phyloP scores from a whole-genome alignment of 768 basidiomycete genomes.

The Coprinopsis cinerea region DNA sequence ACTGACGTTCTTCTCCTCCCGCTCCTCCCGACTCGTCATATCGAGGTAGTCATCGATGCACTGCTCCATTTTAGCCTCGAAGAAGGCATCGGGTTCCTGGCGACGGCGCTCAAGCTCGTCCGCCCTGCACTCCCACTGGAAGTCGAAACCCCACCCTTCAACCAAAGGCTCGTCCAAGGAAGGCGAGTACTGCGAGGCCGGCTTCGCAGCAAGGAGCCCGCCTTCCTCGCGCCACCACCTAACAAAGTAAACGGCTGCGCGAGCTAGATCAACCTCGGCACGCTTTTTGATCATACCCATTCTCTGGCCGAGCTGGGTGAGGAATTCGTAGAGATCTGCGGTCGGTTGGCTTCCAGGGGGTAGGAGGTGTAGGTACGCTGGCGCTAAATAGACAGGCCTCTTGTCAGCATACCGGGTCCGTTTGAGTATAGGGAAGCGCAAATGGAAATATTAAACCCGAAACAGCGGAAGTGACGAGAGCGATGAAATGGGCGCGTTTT shows the following conservation, averaged over 20 bases:
- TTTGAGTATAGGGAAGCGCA: too few relatives aligned
- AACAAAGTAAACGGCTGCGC: slow-evolving; percentile 79
- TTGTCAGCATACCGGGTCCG: slow-evolving; percentile 14
- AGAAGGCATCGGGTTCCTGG: slow-evolving; percentile 23
- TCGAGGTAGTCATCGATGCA: slow-evolving; percentile 55
- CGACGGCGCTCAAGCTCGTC: not conserved
- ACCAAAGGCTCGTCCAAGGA: slow-evolving; percentile 8
- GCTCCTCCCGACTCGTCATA: slow-evolving; percentile 41
- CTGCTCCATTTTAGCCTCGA: slow-evolving; percentile 65
- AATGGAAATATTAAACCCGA: too few relatives aligned
- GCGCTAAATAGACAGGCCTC: slow-evolving; percentile 36
- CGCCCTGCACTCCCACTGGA: slow-evolving; percentile 51
- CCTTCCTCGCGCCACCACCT: slow-evolving; percentile 84
- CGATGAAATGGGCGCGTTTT: too few relatives aligned
- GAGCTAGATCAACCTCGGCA: slow-evolving; percentile 59
- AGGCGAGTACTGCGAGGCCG: not conserved
- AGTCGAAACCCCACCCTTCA: slow-evolving; percentile 84
- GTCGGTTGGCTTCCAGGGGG: slow-evolving; percentile 51
- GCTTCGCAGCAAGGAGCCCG: slow-evolving; percentile 41
- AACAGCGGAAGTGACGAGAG: too few relatives aligned
- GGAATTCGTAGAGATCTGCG: slow-evolving; percentile 58
- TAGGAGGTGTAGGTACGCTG: slow-evolving; percentile 63
- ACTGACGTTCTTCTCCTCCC: slow-evolving; percentile 53
- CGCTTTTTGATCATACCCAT: slow-evolving; percentile 83
- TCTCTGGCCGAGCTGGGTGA: slow-evolving; percentile 61